Conservation (phyloP, 169 alveolate species). For the Plasmodium yoelii region DNA sequence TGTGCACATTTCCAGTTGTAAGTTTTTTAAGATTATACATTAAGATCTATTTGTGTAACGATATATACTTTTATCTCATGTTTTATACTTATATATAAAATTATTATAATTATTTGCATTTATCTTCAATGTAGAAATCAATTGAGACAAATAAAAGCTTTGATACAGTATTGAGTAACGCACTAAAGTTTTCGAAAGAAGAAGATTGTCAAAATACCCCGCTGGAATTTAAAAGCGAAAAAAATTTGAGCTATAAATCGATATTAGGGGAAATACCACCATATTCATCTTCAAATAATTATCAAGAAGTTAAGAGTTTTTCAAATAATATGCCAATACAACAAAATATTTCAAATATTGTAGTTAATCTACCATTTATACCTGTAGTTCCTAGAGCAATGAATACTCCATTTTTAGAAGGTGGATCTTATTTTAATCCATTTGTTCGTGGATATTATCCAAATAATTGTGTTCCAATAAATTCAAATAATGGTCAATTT, state of each 20-base stretch:
- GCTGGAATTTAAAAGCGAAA: conserved; percentile 18
- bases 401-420: conserved; percentile 30
- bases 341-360: conserved; percentile 32
- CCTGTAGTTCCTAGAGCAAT: conserved; percentile 29
- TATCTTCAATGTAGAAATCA: conserved; percentile 1
- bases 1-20: conserved; percentile 40
- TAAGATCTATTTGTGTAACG: background rate
- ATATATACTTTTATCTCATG: too few relatives aligned
- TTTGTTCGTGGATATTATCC: conserved; percentile 48
- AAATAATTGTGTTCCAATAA: conserved; percentile 24
- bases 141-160: conserved; percentile 8
- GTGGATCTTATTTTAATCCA: conserved; percentile 34
- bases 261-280: conserved; percentile 30
- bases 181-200: conserved; percentile 22
- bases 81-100: conserved; percentile 3
- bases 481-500: conserved; percentile 17
- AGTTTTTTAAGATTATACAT: background rate
- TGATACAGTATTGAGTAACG: conserved; percentile 30
- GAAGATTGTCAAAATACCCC: conserved; percentile 42
- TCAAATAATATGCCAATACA: conserved; percentile 45
- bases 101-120: background rate
- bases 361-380: conserved; percentile 49
- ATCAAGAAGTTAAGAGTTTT: conserved; percentile 21
- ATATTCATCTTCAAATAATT: conserved; percentile 10
- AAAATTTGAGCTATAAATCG: conserved; percentile 28